A percentile compares a stretch with the other conserved stretches of the same genome.
Conservation (phyloP, 2,329 filamentous ascomycete species). For the Metarhizium rileyi region DNA sequence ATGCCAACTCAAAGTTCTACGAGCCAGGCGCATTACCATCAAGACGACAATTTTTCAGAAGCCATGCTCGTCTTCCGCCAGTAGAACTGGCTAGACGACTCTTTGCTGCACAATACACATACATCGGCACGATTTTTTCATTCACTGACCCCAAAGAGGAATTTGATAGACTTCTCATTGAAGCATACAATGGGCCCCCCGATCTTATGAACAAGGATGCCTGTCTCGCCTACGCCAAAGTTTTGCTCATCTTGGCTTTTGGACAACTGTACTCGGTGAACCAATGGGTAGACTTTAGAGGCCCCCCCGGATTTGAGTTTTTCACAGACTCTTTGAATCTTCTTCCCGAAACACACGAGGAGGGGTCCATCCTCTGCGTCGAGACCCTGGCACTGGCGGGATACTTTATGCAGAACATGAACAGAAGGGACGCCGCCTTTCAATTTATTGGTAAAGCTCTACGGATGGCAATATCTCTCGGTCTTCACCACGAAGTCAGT, state of each 20-base stretch:
- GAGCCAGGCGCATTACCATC: conserved; percentile 25
- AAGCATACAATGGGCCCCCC: conserved; percentile 32
- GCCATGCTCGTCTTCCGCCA: conserved; percentile 32
- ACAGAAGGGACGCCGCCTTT: conserved; percentile 44
- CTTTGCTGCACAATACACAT: conserved; percentile 42
- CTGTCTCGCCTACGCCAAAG: conserved; percentile 40
- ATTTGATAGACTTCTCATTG: conserved; percentile 35
- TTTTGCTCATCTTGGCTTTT: conserved; percentile 43
- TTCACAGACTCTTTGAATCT: conserved; percentile 42
- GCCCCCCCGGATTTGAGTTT: conserved; percentile 45
- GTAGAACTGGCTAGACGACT: conserved; percentile 39
- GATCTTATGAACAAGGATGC: conserved; percentile 33
- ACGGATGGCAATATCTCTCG: conserved; percentile 47
- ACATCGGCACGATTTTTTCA: conserved; percentile 48
- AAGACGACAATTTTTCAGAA: conserved; percentile 15
- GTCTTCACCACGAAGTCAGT: conserved; percentile 43
- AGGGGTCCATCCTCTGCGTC: conserved; percentile 43
- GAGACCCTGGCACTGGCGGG: conserved; percentile 44
- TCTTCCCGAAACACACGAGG: conserved; percentile 44
- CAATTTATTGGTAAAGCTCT: conserved; percentile 44
- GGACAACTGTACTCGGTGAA: conserved; percentile 49
- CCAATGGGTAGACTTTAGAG: conserved; percentile 40
- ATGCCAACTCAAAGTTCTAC: conserved; percentile 23
- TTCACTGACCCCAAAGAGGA: conserved; percentile 34
- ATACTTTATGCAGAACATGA: conserved; percentile 49